Evolutionary conservation across 805 yeast species (phyloP).

Genomic region (Cyberlindnera samutprakarnensis): DNA sequence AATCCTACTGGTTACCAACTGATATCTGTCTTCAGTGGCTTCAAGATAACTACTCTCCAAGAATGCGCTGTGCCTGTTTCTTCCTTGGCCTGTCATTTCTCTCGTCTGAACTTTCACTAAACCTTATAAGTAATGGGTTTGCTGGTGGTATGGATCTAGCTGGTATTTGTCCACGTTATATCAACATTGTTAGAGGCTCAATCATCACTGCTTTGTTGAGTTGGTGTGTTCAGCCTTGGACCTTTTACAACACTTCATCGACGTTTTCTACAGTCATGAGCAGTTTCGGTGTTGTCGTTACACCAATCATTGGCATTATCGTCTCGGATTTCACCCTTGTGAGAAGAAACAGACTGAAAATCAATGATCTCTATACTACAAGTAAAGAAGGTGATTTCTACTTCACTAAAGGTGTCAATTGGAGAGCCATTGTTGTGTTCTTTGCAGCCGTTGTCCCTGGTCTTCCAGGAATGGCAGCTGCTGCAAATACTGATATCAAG

Average conservation of each 20-base stretch:
- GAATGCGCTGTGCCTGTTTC: conserved; percentile 34
- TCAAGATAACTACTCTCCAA: conserved; percentile 25
- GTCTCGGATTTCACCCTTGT: conserved; percentile 30
- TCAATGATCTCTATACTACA: conserved; percentile 28
- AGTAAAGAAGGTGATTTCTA: conserved; percentile 23
- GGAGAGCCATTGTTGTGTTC: conserved; percentile 23
- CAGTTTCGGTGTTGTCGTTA: conserved; percentile 30
- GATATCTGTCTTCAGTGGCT: conserved; percentile 34
- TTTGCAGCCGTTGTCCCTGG: conserved; percentile 27
- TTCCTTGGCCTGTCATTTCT: conserved; percentile 30
- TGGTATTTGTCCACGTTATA: conserved; percentile 16
- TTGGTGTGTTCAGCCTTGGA: conserved; percentile 35
- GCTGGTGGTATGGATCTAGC: conserved; percentile 25
- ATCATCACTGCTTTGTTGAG: conserved; percentile 26
- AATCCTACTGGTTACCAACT: conserved; percentile 31
- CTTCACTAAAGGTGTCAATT: conserved; percentile 26
- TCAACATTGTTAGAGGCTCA: conserved; percentile 25
- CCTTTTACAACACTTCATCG: conserved; percentile 30
- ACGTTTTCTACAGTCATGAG: conserved; percentile 30
- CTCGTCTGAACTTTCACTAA: conserved; percentile 28
- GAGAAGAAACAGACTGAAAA: conserved; percentile 23
- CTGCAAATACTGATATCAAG: conserved; percentile 20
- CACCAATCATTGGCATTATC: conserved; percentile 29
- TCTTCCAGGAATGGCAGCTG: conserved; percentile 30
- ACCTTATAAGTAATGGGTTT: conserved; percentile 29